Percentiles rank a stretch among this genome's conserved stretches.
These are phyloP conservation scores for Lepidium sativum DNA, from an alignment of 345 rosid genomes.

Conservation along the genomic window DNA sequence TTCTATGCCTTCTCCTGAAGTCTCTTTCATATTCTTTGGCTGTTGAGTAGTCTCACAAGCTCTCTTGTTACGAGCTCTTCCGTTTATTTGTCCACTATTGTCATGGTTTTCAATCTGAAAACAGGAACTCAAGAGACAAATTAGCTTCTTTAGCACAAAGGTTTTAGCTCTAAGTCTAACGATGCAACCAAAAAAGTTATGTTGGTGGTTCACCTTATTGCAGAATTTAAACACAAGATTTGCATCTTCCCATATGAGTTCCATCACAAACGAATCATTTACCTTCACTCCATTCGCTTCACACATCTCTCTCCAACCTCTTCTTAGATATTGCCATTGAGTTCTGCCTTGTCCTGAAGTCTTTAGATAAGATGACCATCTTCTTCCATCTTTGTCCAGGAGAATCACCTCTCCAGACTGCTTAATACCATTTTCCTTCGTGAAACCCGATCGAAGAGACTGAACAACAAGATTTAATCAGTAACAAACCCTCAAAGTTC, in stretches of 20 bases:
- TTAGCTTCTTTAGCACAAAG: background rate
- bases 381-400: constrained; percentile 14
- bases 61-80: constrained; percentile 6
- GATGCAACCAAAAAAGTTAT: background rate
- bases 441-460: constrained; percentile 16
- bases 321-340: constrained; percentile 19
- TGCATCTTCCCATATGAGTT: constrained; percentile 8
- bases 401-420: constrained; percentile 11
- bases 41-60: background rate
- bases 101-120: background rate
- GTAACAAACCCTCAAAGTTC: constrained; percentile 3
- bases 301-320: constrained; percentile 28
- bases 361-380: constrained; percentile 16
- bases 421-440: background rate
- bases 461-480: constrained; percentile 7
- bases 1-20: background rate
- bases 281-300: constrained; percentile 18
- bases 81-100: background rate
- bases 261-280: constrained; percentile 11
- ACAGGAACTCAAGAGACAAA: background rate
- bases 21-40: background rate
- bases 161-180: background rate
- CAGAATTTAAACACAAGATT: constrained; percentile 8
- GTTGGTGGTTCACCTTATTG: constrained; percentile 11
- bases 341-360: background rate